phyloP scores from a whole-genome alignment of 2,329 filamentous ascomycete species.

The Ceratocystis alfenasii region DNA sequence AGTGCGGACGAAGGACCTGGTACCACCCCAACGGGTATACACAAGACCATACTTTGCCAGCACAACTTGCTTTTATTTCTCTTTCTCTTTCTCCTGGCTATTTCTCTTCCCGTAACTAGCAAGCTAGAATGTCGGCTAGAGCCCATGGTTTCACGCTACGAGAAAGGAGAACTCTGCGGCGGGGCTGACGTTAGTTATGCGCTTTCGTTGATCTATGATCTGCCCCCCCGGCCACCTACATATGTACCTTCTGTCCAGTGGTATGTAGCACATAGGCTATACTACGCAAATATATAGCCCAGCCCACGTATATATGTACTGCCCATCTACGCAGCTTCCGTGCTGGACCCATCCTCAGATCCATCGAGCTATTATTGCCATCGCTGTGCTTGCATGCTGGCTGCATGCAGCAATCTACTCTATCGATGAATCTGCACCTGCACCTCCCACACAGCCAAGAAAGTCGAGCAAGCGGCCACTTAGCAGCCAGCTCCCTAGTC shows the following conservation, averaged over 20 bases:
- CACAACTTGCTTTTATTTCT: too few relatives aligned
- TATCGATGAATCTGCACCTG: neutral
- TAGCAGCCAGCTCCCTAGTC: neutral
- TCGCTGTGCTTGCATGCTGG: neutral
- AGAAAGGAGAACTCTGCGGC: neutral
- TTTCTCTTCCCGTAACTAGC: neutral
- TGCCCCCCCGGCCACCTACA: neutral
- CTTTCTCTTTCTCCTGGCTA: neutral
- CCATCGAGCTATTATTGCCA: too few relatives aligned
- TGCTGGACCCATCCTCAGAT: neutral
- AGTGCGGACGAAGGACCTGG: too few relatives aligned
- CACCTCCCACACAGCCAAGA: neutral
- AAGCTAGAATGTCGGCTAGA: slow-evolving; percentile 1
- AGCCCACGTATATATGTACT: neutral
- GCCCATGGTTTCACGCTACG: neutral
- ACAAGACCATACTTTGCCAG: too few relatives aligned
- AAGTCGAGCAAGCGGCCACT: neutral
- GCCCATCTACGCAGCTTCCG: neutral
- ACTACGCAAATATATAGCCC: neutral
- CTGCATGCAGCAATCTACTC: slow-evolving; percentile 5
- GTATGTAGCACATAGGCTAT: neutral
- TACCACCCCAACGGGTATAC: too few relatives aligned
- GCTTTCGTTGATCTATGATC: neutral
- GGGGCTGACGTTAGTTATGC: neutral
- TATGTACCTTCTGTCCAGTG: neutral